phyloP scores from a whole-genome alignment of 176 grass and related monocot species.

The Oryza glumipatula region DNA sequence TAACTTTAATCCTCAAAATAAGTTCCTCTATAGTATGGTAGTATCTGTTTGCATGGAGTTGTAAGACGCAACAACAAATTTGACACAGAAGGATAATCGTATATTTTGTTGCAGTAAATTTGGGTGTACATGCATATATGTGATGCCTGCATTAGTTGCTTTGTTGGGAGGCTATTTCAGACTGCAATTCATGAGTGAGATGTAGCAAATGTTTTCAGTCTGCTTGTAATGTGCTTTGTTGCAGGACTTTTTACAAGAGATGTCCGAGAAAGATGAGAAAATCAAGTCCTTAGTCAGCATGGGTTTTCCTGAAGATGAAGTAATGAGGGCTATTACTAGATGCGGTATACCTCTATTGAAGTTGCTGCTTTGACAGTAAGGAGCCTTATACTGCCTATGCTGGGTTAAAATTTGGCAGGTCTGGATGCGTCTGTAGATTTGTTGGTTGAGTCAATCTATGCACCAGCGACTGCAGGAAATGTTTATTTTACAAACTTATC shows the following conservation, averaged over 20 bases:
- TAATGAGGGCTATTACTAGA: conserved; percentile 67
- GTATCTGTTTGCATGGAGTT: too few species aligned
- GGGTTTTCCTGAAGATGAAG: conserved; percentile 73
- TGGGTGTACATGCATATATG: background rate
- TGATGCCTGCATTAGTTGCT: conserved; percentile 8
- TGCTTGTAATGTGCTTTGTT: conserved; percentile 7
- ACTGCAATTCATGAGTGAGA: background rate
- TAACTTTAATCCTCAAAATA: too few species aligned
- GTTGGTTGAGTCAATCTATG: conserved; percentile 73
- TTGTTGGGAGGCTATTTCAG: background rate
- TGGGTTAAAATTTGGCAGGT: conserved; percentile 55
- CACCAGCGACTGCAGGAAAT: conserved; percentile 55
- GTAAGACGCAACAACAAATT: too few species aligned
- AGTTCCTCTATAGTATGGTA: too few species aligned
- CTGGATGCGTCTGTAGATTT: conserved; percentile 56
- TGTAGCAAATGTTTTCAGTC: conserved; percentile 31
- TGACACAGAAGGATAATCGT: background rate
- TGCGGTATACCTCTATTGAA: conserved; percentile 66
- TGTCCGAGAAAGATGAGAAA: conserved; percentile 62
- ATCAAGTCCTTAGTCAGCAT: conserved; percentile 61
- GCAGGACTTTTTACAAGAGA: conserved; percentile 73
- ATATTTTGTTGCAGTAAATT: background rate
- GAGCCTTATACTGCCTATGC: conserved; percentile 24
- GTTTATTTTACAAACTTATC: conserved; percentile 18
- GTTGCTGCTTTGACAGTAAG: conserved; percentile 7